phyloP scores from a whole-genome alignment of 768 basidiomycete genomes.

The Tricholoma saponaceum region DNA sequence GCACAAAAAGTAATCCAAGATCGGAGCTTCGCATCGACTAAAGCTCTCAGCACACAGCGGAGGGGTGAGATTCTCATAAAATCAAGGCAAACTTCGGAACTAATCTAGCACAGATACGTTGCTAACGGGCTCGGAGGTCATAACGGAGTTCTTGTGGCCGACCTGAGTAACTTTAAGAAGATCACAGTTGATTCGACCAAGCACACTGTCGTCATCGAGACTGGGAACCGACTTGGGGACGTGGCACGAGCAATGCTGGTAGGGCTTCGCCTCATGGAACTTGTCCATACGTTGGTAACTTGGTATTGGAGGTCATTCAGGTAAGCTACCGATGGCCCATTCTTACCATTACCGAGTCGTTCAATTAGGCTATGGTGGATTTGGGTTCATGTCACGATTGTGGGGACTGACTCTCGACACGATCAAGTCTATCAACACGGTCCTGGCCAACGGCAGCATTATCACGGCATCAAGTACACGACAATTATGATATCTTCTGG shows the following conservation, averaged over 20 bases:
- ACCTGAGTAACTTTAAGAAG: slow-evolving; percentile 36
- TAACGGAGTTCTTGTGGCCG: slow-evolving; percentile 39
- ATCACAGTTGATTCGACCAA: slow-evolving; percentile 31
- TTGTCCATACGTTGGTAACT: slow-evolving; percentile 45
- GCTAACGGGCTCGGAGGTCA: slow-evolving; percentile 42
- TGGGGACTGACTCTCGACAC: slow-evolving; percentile 52
- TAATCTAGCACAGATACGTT: slow-evolving; percentile 28
- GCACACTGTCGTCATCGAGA: slow-evolving; percentile 33
- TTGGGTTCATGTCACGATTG: slow-evolving; percentile 42
- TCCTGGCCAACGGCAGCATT: slow-evolving; percentile 44
- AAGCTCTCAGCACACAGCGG: slow-evolving; percentile 46
- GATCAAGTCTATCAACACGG: slow-evolving; percentile 35
- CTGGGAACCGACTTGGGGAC: slow-evolving; percentile 43
- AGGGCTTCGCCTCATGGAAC: slow-evolving; percentile 48
- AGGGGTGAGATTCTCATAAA: too few relatives aligned
- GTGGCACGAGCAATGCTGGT: slow-evolving; percentile 36
- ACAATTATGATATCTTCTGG: slow-evolving; percentile 49
- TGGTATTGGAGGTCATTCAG: slow-evolving; percentile 47
- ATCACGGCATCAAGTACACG: slow-evolving; percentile 30
- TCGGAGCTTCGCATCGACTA: too few relatives aligned
- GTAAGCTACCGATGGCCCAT: slow-evolving; percentile 8
- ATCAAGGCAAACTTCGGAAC: too few relatives aligned
- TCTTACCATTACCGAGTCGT: background rate
- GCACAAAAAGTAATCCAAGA: too few relatives aligned
- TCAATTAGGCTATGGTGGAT: slow-evolving; percentile 38